Conservation (phyloP, 2,329 filamentous ascomycete genomes). For the Coleophoma eucalyptorum region DNA sequence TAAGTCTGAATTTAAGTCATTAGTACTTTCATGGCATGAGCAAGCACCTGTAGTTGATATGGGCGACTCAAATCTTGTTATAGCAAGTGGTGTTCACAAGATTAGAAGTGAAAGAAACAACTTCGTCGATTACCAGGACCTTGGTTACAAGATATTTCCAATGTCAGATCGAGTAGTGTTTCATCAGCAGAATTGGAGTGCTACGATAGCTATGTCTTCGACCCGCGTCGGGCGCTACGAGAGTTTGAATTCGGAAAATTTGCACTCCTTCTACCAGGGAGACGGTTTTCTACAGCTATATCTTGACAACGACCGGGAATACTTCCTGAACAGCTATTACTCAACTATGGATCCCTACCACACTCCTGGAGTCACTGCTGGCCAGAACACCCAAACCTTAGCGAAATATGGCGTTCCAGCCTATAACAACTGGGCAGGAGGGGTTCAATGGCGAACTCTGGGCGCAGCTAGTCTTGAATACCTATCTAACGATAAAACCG, state of each 20-base stretch:
- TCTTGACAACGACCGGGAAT: constrained; percentile 10
- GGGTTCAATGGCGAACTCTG: constrained; percentile 10
- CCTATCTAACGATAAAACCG: constrained; percentile 11
- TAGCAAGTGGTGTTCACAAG: neutral
- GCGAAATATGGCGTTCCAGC: constrained; percentile 9
- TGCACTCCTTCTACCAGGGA: constrained; percentile 8
- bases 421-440: constrained; percentile 12
- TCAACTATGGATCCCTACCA: constrained; percentile 15
- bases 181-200: constrained; percentile 9
- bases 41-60: neutral
- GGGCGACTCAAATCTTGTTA: neutral
- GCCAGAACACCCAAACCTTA: constrained; percentile 8
- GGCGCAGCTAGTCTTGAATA: constrained; percentile 11
- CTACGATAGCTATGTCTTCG: constrained; percentile 13
- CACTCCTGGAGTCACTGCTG: constrained; percentile 12
- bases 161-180: constrained; percentile 14
- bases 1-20: neutral
- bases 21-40: neutral
- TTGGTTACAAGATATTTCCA: neutral
- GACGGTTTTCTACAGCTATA: constrained; percentile 14
- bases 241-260: constrained; percentile 8
- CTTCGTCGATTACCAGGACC: neutral
- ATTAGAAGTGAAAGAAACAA: neutral
- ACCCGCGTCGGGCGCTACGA: constrained; percentile 11
- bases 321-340: constrained; percentile 13